A percentile compares a stretch with the other conserved stretches of the same genome.
Conservation (phyloP, 768 basidiomycete species). For the Dentipellis sp. region DNA sequence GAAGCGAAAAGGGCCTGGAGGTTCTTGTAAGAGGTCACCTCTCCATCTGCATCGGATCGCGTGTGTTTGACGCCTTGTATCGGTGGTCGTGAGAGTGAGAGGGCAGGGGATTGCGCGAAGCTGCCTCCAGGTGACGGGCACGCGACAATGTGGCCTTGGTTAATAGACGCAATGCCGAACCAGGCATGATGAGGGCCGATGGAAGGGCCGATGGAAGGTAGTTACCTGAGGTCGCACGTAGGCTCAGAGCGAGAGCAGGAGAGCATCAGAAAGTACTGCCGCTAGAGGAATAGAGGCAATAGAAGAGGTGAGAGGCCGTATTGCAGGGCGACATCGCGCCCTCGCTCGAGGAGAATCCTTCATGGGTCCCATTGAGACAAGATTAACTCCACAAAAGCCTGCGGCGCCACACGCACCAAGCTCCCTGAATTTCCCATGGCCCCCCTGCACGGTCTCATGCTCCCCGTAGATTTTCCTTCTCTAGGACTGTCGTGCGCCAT, state of each 20-base stretch:
- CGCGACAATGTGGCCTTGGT: slow-evolving; percentile 31
- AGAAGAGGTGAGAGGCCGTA: slow-evolving; percentile 88
- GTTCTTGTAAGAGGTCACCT: slow-evolving; percentile 16
- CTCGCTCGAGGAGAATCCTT: slow-evolving; percentile 95
- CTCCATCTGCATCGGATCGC: slow-evolving; percentile 60
- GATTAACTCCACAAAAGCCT: not conserved
- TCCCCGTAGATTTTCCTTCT: slow-evolving; percentile 95
- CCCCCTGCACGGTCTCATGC: slow-evolving; percentile 98
- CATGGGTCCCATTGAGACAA: not conserved
- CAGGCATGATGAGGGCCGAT: slow-evolving; percentile 81
- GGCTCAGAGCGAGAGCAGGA: not conserved
- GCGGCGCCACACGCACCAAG: slow-evolving; percentile 56
- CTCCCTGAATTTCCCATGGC: slow-evolving; percentile 98
- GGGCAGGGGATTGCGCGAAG: slow-evolving; percentile 45
- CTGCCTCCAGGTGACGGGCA: slow-evolving; percentile 42
- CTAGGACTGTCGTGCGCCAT: slow-evolving; percentile 88
- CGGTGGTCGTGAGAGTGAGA: slow-evolving; percentile 27
- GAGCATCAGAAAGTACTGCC: not conserved
- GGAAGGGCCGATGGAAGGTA: slow-evolving; percentile 36
- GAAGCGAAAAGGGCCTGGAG: slow-evolving; percentile 15
- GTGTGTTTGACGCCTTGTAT: slow-evolving; percentile 44
- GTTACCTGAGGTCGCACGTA: slow-evolving; percentile 4
- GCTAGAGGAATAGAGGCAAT: slow-evolving; percentile 61
- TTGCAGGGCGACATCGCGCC: slow-evolving; percentile 84
- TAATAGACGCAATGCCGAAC: slow-evolving; percentile 69